phyloP scores from a whole-genome alignment of 331 rosid genomes.

The Phaseolus coccineus region DNA sequence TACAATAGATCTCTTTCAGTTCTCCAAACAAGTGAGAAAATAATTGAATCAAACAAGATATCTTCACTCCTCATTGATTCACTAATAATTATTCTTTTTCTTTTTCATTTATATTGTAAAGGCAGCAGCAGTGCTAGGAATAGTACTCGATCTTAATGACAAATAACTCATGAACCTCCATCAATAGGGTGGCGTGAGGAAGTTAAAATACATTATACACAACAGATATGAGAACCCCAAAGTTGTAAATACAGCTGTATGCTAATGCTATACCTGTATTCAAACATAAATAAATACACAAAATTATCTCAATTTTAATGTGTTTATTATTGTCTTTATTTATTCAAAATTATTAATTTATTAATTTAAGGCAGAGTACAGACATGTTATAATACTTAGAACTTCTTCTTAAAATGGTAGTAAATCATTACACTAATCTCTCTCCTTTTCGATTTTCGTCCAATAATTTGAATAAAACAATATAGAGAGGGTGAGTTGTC shows the following conservation, averaged over 20 bases:
- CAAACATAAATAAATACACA: too few relatives aligned
- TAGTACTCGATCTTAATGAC: not conserved
- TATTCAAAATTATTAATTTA: not conserved
- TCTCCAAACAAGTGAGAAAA: not conserved
- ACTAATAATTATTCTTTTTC: not conserved
- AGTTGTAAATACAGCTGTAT: constrained; percentile 18
- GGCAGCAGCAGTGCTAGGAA: not conserved
- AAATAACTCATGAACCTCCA: not conserved
- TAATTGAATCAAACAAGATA: not conserved
- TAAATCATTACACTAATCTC: constrained; percentile 29
- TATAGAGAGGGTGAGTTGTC: constrained; percentile 61
- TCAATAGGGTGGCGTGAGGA: not conserved
- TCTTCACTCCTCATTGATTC: not conserved
- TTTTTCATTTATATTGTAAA: too few relatives aligned
- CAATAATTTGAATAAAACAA: constrained; percentile 26
- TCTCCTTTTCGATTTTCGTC: not conserved
- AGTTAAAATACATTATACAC: not conserved
- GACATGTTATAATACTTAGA: not conserved
- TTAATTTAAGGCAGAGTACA: not conserved
- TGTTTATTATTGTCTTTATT: too few relatives aligned
- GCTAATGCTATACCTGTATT: not conserved
- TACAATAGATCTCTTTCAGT: not conserved
- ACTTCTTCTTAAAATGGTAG: constrained; percentile 26
- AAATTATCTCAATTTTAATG: too few relatives aligned
- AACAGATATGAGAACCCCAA: not conserved